phyloP scores from a whole-genome alignment of 768 basidiomycete species.

The Boletus sp. region DNA sequence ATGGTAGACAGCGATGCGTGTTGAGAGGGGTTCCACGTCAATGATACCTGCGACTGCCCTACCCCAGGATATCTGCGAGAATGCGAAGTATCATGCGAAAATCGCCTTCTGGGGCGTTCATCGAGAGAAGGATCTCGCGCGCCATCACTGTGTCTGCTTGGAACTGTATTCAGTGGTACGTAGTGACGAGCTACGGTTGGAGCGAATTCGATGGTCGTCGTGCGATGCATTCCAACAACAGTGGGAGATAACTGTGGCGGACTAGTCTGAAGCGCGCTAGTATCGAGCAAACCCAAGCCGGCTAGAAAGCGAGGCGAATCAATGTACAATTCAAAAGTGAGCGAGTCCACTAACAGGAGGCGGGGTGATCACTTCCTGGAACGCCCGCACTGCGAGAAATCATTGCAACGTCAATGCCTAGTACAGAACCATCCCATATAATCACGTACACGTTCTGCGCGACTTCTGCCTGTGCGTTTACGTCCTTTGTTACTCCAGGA shows the following conservation, averaged over 20 bases:
- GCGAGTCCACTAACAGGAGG: constrained; percentile 12
- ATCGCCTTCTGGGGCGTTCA: constrained; percentile 8
- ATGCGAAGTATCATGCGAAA: constrained; percentile 8
- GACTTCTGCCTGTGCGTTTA: background rate
- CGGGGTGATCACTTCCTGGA: background rate
- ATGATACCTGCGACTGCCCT: constrained; percentile 15
- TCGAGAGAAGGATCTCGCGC: background rate
- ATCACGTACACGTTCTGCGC: constrained; percentile 10
- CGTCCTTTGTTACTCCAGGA: background rate
- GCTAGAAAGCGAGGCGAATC: constrained; percentile 12
- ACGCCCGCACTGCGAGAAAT: constrained; percentile 38
- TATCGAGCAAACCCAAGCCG: constrained; percentile 3
- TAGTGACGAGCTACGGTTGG: constrained; percentile 30
- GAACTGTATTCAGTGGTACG: constrained; percentile 24
- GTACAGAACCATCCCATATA: background rate
- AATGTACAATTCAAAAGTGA: background rate
- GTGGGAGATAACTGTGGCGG: constrained; percentile 4
- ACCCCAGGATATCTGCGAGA: constrained; percentile 14
- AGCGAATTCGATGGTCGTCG: constrained; percentile 55
- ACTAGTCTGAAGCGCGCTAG: background rate
- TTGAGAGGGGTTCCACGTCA: constrained; percentile 15
- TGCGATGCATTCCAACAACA: constrained; percentile 34
- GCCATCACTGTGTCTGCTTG: constrained; percentile 26
- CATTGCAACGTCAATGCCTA: constrained; percentile 2
- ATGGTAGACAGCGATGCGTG: constrained; percentile 10